A percentile compares a stretch with the other conserved stretches of the same genome.
These are phyloP conservation scores for Tetrahymena elliotti DNA, from an alignment of 73 alveolate species.

Conservation along the genomic window DNA sequence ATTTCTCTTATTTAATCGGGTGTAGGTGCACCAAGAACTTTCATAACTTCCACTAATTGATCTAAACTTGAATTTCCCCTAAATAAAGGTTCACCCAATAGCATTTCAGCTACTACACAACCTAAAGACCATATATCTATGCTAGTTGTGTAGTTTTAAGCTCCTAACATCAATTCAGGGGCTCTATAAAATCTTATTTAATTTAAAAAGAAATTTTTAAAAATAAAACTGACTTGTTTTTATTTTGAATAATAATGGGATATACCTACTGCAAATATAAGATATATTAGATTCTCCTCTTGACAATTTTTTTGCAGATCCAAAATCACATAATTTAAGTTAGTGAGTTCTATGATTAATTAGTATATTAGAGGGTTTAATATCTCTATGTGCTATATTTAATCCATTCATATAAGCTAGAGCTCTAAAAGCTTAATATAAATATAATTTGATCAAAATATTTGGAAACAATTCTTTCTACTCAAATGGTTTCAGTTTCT, in stretches of 20 bases:
- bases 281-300: conserved; percentile 65
- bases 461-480: conserved; percentile 51
- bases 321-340: conserved; percentile 73
- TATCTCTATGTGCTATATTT: conserved; percentile 68
- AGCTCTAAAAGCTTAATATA: conserved; percentile 65
- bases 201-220: too few relatives aligned
- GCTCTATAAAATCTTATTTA: conserved; percentile 70
- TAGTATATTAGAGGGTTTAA: conserved; percentile 67
- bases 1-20: conserved; percentile 47
- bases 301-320: conserved; percentile 56
- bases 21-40: conserved; percentile 61
- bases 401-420: conserved; percentile 38
- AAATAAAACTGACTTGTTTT: conserved; percentile 4
- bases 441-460: conserved; percentile 51
- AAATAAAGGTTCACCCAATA: conserved; percentile 58
- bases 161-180: conserved; percentile 95
- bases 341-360: conserved; percentile 63
- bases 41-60: conserved; percentile 59
- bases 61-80: conserved; percentile 57
- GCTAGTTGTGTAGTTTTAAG: conserved; percentile 78
- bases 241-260: conserved; percentile 14
- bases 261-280: conserved; percentile 50
- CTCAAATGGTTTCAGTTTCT: conserved; percentile 36
- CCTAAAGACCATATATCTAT: conserved; percentile 81
- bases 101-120: conserved; percentile 61